Percentiles rank a stretch among this genome's conserved stretches.
Evolutionary conservation across 2,329 filamentous ascomycete genomes (phyloP).

Genomic region (Ophiocordyceps camponoti-floridani): DNA sequence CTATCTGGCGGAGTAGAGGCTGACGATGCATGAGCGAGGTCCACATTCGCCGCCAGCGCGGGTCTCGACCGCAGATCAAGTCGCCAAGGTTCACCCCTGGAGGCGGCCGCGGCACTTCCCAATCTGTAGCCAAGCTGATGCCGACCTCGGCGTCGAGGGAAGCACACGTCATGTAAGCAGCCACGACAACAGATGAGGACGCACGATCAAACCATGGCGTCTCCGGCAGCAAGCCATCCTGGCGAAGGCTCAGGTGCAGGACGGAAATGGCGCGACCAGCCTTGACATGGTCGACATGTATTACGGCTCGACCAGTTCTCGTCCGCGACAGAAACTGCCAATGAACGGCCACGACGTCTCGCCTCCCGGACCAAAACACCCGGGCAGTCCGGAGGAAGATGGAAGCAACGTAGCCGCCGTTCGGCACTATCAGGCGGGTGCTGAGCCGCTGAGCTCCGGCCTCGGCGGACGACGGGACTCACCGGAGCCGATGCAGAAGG

Average conservation of each 20-base stretch:
- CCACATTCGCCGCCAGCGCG: background rate
- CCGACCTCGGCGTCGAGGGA: constrained; percentile 14
- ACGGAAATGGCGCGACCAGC: constrained; percentile 21
- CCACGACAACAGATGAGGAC: constrained; percentile 10
- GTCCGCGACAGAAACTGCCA: constrained; percentile 24
- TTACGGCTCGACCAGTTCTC: constrained; percentile 15
- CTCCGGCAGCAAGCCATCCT: constrained; percentile 13
- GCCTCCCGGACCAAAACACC: constrained; percentile 13
- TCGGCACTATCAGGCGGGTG: constrained; percentile 15
- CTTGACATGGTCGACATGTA: constrained; percentile 23
- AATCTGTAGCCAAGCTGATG: constrained; percentile 11
- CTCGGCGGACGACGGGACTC: too few species aligned
- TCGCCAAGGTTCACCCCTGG: constrained; percentile 10
- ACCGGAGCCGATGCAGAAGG: too few species aligned
- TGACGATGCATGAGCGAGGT: constrained; percentile 7
- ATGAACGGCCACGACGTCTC: constrained; percentile 18
- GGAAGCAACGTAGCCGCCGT: constrained; percentile 26
- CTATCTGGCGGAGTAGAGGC: constrained; percentile 10
- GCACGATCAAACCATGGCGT: constrained; percentile 13
- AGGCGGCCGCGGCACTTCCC: constrained; percentile 5
- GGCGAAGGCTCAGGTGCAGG: constrained; percentile 22
- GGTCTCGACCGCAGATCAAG: constrained; percentile 2
- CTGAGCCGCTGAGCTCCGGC: background rate
- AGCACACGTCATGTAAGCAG: constrained; percentile 22
- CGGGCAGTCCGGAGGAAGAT: constrained; percentile 18